Evolutionary conservation across 441 rosid species (phyloP).

Genomic region (Pelargonium myrrhifolium): DNA sequence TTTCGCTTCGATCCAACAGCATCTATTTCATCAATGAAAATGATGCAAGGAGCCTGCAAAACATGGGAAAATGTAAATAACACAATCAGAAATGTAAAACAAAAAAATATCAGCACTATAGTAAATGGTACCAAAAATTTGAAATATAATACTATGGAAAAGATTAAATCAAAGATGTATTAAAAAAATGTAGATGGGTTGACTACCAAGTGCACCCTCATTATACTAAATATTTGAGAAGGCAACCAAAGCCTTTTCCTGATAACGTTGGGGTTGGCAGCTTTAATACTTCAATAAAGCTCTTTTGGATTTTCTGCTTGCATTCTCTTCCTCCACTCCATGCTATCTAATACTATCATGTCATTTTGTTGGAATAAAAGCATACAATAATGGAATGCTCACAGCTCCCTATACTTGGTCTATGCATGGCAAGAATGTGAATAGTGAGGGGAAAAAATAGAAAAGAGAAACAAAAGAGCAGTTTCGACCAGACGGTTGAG

Average conservation of each 20-base stretch:
- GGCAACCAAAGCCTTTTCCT: too few relatives aligned
- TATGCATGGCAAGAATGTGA: background rate
- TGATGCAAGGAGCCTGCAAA: constrained; percentile 86
- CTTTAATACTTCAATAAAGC: too few relatives aligned
- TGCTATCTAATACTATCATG: too few relatives aligned
- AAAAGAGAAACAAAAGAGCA: background rate
- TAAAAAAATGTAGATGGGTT: background rate
- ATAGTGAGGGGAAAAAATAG: background rate
- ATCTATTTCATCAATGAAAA: constrained; percentile 96
- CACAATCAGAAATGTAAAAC: constrained; percentile 5
- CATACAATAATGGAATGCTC: background rate
- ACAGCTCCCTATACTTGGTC: background rate
- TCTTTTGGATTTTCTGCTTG: too few relatives aligned
- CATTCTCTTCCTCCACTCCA: too few relatives aligned
- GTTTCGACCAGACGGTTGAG: background rate
- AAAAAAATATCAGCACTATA: constrained; percentile 13
- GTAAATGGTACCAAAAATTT: background rate
- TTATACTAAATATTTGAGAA: too few relatives aligned
- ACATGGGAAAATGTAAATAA: constrained; percentile 13
- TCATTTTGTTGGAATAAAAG: background rate
- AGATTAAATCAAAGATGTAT: background rate
- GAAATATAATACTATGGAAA: background rate
- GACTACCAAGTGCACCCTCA: background rate
- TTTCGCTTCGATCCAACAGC: constrained; percentile 96
- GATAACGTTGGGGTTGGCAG: too few relatives aligned